Percentiles rank a stretch among this genome's conserved stretches.
Conservation (phyloP, 192 early-diverging fungal species). For the Coemansia aciculifera region DNA sequence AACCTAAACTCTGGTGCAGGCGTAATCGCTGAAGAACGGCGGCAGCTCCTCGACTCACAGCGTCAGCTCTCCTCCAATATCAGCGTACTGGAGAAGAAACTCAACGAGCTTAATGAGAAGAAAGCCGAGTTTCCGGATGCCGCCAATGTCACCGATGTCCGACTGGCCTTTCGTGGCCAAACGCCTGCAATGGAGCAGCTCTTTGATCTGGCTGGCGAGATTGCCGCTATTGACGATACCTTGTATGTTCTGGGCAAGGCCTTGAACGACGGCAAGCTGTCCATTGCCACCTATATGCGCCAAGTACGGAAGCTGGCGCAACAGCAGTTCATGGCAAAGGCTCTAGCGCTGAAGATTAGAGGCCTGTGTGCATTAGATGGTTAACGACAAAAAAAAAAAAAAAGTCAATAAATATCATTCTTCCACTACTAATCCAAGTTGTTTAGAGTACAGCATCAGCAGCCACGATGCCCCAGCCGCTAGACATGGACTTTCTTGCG, state of each 20-base stretch:
- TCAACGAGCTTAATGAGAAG: constrained; percentile 57
- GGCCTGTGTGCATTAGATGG: constrained; percentile 26
- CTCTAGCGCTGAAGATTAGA: constrained; percentile 70
- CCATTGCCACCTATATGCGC: constrained; percentile 77
- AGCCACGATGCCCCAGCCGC: constrained; percentile 45
- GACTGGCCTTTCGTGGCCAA: constrained; percentile 38
- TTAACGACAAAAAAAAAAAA: not conserved
- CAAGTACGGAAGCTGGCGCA: constrained; percentile 75
- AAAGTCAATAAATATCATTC: not conserved
- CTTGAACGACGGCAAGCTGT: constrained; percentile 72
- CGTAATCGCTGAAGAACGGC: constrained; percentile 62
- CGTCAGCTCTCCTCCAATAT: constrained; percentile 67
- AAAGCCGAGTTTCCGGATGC: constrained; percentile 46
- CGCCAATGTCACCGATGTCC: constrained; percentile 18
- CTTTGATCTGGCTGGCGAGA: constrained; percentile 84
- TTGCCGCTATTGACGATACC: constrained; percentile 85
- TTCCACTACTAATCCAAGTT: not conserved
- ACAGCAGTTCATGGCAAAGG: constrained; percentile 89
- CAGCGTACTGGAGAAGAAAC: constrained; percentile 62
- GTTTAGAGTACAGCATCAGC: constrained; percentile 37
- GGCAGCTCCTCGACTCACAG: constrained; percentile 61
- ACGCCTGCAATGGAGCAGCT: constrained; percentile 61
- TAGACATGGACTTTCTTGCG: constrained; percentile 43
- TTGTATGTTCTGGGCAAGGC: constrained; percentile 81
- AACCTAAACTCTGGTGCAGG: constrained; percentile 72